These are phyloP conservation scores for Mimosa pudica DNA, from an alignment of 306 rosid genomes.

Conservation along the genomic window DNA sequence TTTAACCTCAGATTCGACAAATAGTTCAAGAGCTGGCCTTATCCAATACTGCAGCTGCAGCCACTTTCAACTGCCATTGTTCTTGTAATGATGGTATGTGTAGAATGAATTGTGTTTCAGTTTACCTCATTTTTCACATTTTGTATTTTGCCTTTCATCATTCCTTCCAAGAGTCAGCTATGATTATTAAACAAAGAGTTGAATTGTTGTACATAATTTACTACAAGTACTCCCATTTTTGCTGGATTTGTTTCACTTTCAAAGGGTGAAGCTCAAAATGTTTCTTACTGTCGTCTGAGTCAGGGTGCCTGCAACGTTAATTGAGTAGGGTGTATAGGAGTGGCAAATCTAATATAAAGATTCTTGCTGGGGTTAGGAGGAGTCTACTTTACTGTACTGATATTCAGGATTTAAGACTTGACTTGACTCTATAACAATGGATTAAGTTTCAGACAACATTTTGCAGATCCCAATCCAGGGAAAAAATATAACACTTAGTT, in stretches of 20 bases:
- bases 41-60: slow-evolving; percentile 54
- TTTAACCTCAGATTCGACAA: slow-evolving; percentile 63
- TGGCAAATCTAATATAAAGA: too few species aligned
- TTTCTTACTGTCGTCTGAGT: neutral
- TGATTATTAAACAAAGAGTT: neutral
- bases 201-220: neutral
- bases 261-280: neutral
- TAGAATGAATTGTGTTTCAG: slow-evolving; percentile 23
- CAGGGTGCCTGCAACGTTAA: neutral
- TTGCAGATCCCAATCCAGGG: too few species aligned
- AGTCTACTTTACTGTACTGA: too few species aligned
- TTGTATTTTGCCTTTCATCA: neutral
- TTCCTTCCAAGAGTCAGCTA: neutral
- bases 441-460: too few species aligned
- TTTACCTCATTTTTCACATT: slow-evolving; percentile 10
- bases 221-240: neutral
- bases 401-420: too few species aligned
- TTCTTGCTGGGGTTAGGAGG: too few species aligned
- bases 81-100: slow-evolving; percentile 51
- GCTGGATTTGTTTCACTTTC: neutral
- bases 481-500: too few species aligned
- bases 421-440: too few species aligned
- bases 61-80: slow-evolving; percentile 53
- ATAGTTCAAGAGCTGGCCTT: slow-evolving; percentile 66
- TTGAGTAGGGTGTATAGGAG: neutral